phyloP scores from a whole-genome alignment of 208 protist species.

The Trypanosoma brucei region DNA sequence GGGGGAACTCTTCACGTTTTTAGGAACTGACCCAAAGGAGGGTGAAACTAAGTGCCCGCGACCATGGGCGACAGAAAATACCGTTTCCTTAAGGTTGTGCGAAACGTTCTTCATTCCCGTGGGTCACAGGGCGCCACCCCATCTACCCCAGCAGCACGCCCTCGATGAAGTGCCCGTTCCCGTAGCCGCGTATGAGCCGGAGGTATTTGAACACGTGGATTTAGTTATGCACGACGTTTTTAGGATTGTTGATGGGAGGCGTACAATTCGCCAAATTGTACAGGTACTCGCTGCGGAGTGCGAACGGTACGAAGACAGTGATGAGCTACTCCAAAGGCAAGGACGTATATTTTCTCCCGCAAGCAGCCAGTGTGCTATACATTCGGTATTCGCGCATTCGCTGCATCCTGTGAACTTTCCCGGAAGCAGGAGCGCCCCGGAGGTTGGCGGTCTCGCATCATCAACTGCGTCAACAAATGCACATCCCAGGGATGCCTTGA shows the following conservation, averaged over 20 bases:
- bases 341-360: slow-evolving; percentile 24
- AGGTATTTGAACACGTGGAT: slow-evolving; percentile 59
- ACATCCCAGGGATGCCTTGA: not conserved
- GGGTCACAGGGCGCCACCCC: slow-evolving; percentile 34
- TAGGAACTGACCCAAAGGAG: slow-evolving; percentile 18
- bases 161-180: slow-evolving; percentile 62
- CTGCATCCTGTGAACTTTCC: not conserved
- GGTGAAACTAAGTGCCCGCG: not conserved
- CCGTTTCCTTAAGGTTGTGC: slow-evolving; percentile 29
- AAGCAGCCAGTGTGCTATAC: slow-evolving; percentile 14
- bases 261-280: slow-evolving; percentile 62
- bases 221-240: slow-evolving; percentile 59
- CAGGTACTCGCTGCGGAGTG: slow-evolving; percentile 38
- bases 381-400: not conserved
- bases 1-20: slow-evolving; percentile 35
- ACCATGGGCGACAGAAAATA: slow-evolving; percentile 3
- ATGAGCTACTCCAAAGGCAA: slow-evolving; percentile 18
- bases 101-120: slow-evolving; percentile 53
- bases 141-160: slow-evolving; percentile 31
- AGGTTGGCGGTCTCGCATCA: not conserved
- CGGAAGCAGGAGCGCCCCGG: not conserved
- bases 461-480: not conserved
- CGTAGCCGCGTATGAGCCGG: slow-evolving; percentile 29
- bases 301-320: slow-evolving; percentile 26
- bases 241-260: slow-evolving; percentile 52